phyloP scores from a whole-genome alignment of 169 alveolate genomes.

The Plasmodium gonderi region DNA sequence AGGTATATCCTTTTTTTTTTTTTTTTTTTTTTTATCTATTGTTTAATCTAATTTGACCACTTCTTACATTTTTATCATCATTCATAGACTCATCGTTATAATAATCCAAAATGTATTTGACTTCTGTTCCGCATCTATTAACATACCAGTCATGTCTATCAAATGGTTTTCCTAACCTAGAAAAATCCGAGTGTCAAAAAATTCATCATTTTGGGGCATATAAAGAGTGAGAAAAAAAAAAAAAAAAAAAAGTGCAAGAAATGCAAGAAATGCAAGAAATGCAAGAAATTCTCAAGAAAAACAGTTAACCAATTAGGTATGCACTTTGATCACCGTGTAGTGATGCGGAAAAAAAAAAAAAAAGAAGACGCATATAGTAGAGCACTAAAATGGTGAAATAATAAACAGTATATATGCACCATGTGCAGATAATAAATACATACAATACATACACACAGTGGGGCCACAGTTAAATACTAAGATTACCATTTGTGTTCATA shows the following conservation, averaged over 20 bases:
- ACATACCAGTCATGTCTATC: conserved; percentile 91
- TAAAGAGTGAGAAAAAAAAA: too few species aligned
- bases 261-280: too few species aligned
- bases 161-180: conserved; percentile 85
- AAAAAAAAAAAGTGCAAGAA: too few species aligned
- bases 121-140: conserved; percentile 85
- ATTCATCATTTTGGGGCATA: background rate
- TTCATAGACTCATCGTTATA: conserved; percentile 86
- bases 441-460: too few species aligned
- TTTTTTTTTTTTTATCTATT: background rate
- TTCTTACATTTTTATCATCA: conserved; percentile 76
- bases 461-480: background rate
- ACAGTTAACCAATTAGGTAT: too few species aligned
- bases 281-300: too few species aligned
- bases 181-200: background rate
- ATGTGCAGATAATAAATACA: too few species aligned
- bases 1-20: conserved; percentile 3
- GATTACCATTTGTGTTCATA: background rate
- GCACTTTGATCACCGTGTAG: too few species aligned
- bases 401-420: too few species aligned
- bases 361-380: too few species aligned
- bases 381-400: too few species aligned
- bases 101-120: conserved; percentile 88
- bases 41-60: background rate
- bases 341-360: too few species aligned